Evolutionary conservation across 768 basidiomycete species (phyloP).

Genomic region (Boletellus sp.): DNA sequence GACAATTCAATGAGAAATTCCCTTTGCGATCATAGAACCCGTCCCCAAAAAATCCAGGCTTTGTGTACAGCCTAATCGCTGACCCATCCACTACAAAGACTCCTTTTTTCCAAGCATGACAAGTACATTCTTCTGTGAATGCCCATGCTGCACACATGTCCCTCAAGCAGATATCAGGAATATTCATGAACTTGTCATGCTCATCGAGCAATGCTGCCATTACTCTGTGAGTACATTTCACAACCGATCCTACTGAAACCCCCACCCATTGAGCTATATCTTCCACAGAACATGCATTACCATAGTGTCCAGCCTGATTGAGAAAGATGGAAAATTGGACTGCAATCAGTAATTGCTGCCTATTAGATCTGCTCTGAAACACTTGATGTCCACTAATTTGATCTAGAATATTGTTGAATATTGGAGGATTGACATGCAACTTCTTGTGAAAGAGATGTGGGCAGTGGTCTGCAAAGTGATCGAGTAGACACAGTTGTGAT

Average conservation of each 20-base stretch:
- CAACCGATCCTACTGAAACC: neutral
- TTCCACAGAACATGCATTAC: conserved; percentile 16
- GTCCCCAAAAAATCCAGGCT: no score
- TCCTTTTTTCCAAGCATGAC: neutral
- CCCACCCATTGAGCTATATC: conserved; percentile 9
- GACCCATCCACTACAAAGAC: no score
- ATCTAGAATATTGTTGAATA: conserved; percentile 23
- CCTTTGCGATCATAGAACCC: no score
- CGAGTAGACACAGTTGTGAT: conserved; percentile 4
- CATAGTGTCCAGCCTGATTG: conserved; percentile 24
- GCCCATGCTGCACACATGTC: no score
- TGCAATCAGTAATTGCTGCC: conserved; percentile 23
- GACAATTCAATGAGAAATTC: no score
- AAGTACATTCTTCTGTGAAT: neutral
- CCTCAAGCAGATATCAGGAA: no score
- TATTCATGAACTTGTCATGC: neutral
- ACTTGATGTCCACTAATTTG: conserved; percentile 23
- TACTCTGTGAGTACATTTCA: conserved; percentile 2
- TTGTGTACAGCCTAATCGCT: no score
- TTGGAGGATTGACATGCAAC: conserved; percentile 19
- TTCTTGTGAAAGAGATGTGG: conserved; percentile 24
- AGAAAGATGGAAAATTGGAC: conserved; percentile 30
- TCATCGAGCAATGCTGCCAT: neutral
- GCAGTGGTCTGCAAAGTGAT: conserved; percentile 2
- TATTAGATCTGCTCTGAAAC: conserved; percentile 18